Evolutionary conservation across 257 asterid genomes (phyloP).

Genomic region (Gentiana straminea): DNA sequence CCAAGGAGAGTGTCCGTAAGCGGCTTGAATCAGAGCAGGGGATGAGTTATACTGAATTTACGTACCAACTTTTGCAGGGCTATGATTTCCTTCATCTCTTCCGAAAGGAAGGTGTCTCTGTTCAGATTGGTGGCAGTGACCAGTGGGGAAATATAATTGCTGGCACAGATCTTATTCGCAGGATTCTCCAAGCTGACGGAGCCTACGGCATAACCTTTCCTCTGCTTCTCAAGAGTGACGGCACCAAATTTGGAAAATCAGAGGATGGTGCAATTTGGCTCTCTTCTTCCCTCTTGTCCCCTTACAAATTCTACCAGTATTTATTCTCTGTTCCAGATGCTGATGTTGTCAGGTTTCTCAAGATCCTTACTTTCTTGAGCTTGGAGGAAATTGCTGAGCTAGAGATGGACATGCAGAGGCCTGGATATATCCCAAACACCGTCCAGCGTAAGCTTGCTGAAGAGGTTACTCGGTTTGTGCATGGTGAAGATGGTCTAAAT

Average conservation of each 20-base stretch:
- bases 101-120: slow-evolving; percentile 47
- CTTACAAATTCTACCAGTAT: slow-evolving; percentile 81
- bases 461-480: slow-evolving; percentile 91
- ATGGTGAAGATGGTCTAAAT: slow-evolving; percentile 63
- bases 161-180: slow-evolving; percentile 84
- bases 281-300: slow-evolving; percentile 54
- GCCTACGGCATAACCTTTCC: slow-evolving; percentile 82
- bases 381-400: slow-evolving; percentile 54
- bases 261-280: slow-evolving; percentile 93
- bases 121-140: slow-evolving; percentile 91
- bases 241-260: slow-evolving; percentile 89
- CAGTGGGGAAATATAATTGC: slow-evolving; percentile 97
- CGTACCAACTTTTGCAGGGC: slow-evolving; percentile 77
- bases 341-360: slow-evolving; percentile 66
- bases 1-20: slow-evolving; percentile 77
- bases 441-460: slow-evolving; percentile 86
- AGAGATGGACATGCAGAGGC: slow-evolving; percentile 43
- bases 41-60: slow-evolving; percentile 85
- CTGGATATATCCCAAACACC: slow-evolving; percentile 56
- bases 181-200: slow-evolving; percentile 42
- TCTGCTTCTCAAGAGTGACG: slow-evolving; percentile 83
- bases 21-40: slow-evolving; percentile 78
- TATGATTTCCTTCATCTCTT: slow-evolving; percentile 68
- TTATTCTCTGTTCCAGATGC: slow-evolving; percentile 63
- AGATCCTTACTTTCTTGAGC: slow-evolving; percentile 61